Conservation (phyloP, 1,139 yeast genomes). For the Blastobotrys buckinghamii region DNA sequence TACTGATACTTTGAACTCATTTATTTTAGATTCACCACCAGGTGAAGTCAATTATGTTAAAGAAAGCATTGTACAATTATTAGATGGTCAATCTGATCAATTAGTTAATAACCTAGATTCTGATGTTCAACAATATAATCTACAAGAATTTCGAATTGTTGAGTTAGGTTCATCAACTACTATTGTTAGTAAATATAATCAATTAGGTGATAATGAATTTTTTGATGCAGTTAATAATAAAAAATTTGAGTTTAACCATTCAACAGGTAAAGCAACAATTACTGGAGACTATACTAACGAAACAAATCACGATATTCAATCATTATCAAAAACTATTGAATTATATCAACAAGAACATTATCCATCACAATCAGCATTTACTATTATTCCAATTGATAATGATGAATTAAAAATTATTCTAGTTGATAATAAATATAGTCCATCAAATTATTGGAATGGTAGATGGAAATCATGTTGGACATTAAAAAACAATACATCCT, state of each 20-base stretch:
- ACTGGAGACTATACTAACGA: constrained; percentile 36
- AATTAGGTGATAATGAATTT: constrained; percentile 33
- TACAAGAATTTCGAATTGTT: constrained; percentile 39
- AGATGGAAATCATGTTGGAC: constrained; percentile 73
- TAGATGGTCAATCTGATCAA: constrained; percentile 29
- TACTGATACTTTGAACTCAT: constrained; percentile 29
- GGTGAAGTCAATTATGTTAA: constrained; percentile 37
- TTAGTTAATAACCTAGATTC: constrained; percentile 27
- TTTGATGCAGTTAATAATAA: constrained; percentile 44
- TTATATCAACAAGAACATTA: constrained; percentile 41
- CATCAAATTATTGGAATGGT: constrained; percentile 83
- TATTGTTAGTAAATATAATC: constrained; percentile 42
- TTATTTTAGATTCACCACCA: constrained; percentile 49
- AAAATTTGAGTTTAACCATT: constrained; percentile 59
- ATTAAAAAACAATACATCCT: constrained; percentile 30
- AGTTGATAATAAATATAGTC: constrained; percentile 68
- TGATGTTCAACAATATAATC: constrained; percentile 41
- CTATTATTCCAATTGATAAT: constrained; percentile 49
- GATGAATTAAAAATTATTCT: constrained; percentile 47
- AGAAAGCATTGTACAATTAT: constrained; percentile 31
- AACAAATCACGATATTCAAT: constrained; percentile 19
- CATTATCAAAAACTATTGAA: constrained; percentile 28
- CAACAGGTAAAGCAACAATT: constrained; percentile 43
- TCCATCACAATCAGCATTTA: constrained; percentile 41
- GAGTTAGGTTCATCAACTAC: constrained; percentile 28